A percentile compares a stretch with the other conserved stretches of the same genome.
These are phyloP conservation scores for Penicillium maclennaniae DNA, from an alignment of 495 filamentous ascomycete genomes.

Conservation along the genomic window DNA sequence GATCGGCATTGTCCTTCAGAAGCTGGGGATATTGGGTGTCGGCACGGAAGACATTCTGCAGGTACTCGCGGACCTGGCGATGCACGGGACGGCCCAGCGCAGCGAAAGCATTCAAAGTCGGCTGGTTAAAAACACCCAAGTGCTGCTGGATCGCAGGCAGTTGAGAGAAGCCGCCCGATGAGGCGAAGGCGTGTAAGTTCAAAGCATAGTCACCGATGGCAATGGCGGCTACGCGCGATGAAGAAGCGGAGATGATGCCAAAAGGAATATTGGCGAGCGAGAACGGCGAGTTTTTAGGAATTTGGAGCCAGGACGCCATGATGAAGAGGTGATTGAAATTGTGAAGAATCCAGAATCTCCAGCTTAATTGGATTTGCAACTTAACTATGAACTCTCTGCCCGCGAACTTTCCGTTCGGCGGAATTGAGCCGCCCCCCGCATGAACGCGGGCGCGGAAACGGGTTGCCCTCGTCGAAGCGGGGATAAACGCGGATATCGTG, in stretches of 20 bases:
- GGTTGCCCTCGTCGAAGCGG: not conserved
- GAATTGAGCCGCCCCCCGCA: slow-evolving; percentile 31
- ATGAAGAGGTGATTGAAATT: slow-evolving; percentile 4
- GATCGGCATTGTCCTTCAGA: slow-evolving; percentile 52
- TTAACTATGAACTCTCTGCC: slow-evolving; percentile 6
- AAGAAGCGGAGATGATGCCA: slow-evolving; percentile 69
- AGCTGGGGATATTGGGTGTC: slow-evolving; percentile 57
- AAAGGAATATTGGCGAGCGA: slow-evolving; percentile 90
- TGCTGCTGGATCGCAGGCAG: slow-evolving; percentile 57
- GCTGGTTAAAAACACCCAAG: slow-evolving; percentile 59
- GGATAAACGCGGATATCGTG: slow-evolving; percentile 18
- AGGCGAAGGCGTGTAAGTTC: slow-evolving; percentile 65
- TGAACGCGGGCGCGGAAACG: slow-evolving; percentile 21
- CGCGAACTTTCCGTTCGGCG: slow-evolving; percentile 11
- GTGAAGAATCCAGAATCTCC: not conserved
- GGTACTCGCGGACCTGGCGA: slow-evolving; percentile 63
- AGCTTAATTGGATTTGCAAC: not conserved
- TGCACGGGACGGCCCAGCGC: slow-evolving; percentile 69
- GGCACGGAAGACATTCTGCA: slow-evolving; percentile 66
- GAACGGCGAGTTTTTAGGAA: slow-evolving; percentile 66
- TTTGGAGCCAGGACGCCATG: slow-evolving; percentile 62
- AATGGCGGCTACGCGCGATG: slow-evolving; percentile 61
- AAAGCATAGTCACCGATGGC: slow-evolving; percentile 76
- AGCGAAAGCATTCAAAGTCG: slow-evolving; percentile 80
- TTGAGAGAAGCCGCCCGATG: slow-evolving; percentile 54